Conservation (phyloP, 768 basidiomycete genomes). For the Boletus coccyginus region DNA sequence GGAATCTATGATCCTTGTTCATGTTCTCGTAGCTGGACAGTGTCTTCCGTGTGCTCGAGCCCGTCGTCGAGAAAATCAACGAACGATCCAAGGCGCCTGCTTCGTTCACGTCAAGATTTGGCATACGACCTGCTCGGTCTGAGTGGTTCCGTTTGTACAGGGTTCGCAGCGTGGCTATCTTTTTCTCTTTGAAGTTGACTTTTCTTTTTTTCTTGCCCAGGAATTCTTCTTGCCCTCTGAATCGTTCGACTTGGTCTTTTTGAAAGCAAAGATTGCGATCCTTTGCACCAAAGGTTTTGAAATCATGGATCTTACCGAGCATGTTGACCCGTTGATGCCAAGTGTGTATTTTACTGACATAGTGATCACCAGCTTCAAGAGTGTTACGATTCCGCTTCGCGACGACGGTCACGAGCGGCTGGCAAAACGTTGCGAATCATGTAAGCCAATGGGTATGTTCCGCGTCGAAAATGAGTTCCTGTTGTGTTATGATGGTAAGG, state of each 20-base stretch:
- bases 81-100: constrained; percentile 70
- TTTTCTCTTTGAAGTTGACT: neutral
- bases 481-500: constrained; percentile 81
- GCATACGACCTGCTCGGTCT: constrained; percentile 74
- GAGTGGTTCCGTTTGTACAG: constrained; percentile 97
- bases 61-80: constrained; percentile 86
- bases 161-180: constrained; percentile 29
- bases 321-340: constrained; percentile 27
- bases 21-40: constrained; percentile 60
- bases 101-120: constrained; percentile 69
- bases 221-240: constrained; percentile 94
- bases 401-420: constrained; percentile 70
- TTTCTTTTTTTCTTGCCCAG: constrained; percentile 24
- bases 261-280: constrained; percentile 91
- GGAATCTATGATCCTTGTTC: constrained; percentile 10
- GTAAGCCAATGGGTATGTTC: constrained; percentile 88
- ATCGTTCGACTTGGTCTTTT: constrained; percentile 86
- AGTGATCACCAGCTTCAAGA: constrained; percentile 60
- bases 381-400: constrained; percentile 83
- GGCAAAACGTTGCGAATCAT: constrained; percentile 77
- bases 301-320: constrained; percentile 96
- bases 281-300: constrained; percentile 94
- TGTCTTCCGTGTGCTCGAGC: constrained; percentile 96
- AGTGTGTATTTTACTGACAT: neutral
- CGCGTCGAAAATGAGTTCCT: constrained; percentile 86